phyloP scores from a whole-genome alignment of 768 basidiomycete genomes.

The Leucocoprinus sp. region DNA sequence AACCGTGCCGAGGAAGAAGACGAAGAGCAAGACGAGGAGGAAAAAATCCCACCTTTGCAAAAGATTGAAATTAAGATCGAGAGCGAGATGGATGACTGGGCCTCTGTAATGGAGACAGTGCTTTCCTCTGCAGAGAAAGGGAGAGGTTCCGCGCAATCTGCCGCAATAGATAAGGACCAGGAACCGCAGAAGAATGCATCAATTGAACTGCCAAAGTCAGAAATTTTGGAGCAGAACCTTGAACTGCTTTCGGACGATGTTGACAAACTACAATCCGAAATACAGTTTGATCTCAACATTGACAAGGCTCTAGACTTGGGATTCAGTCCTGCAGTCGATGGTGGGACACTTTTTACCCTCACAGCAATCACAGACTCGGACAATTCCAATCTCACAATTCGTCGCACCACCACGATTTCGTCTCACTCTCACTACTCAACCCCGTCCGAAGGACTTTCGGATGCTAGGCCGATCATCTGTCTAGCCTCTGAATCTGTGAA shows the following conservation, averaged over 20 bases:
- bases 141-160: conserved; percentile 12
- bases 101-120: conserved; percentile 31
- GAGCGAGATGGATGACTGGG: conserved; percentile 32
- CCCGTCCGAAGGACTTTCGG: conserved; percentile 17
- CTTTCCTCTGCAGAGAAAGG: conserved; percentile 20
- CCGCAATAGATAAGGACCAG: conserved; percentile 4
- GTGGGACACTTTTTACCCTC: conserved; percentile 1
- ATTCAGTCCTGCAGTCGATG: conserved; percentile 4
- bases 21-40: conserved; percentile 6
- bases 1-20: neutral
- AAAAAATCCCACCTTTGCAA: conserved; percentile 19
- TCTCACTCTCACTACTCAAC: conserved; percentile 2
- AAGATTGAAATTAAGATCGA: conserved; percentile 26
- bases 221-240: neutral
- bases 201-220: neutral
- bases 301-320: conserved; percentile 10
- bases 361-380: conserved; percentile 4
- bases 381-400: conserved; percentile 2
- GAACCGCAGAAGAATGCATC: neutral
- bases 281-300: conserved; percentile 8
- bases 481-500: conserved; percentile 20
- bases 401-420: conserved; percentile 5
- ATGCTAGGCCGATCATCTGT: conserved; percentile 23
- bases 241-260: neutral
- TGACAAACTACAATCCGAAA: conserved; percentile 3